phyloP scores from a whole-genome alignment of 305 asterid genomes.

The Lippia alba region DNA sequence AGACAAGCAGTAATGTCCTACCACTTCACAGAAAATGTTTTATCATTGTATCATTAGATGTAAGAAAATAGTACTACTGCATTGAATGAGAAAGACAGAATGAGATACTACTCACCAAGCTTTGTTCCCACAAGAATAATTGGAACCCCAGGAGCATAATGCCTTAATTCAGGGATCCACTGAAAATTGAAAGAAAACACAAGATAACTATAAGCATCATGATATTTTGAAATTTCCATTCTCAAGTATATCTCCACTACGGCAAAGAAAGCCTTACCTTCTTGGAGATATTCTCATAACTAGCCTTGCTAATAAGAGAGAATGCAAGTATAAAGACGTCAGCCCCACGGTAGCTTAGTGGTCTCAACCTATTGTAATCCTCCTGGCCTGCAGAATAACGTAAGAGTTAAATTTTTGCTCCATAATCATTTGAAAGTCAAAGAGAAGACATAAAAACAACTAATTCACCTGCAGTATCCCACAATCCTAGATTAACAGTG shows the following conservation, averaged over 20 bases:
- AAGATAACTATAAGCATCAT: constrained; percentile 12
- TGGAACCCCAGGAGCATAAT: constrained; percentile 63
- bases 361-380: constrained; percentile 54
- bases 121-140: constrained; percentile 61
- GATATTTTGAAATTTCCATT: not conserved
- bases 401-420: constrained; percentile 13
- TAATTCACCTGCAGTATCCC: constrained; percentile 68
- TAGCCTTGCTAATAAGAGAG: constrained; percentile 63
- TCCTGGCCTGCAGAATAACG: constrained; percentile 52
- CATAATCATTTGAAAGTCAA: constrained; percentile 24
- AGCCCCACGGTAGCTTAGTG: constrained; percentile 56
- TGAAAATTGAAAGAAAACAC: constrained; percentile 23
- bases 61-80: constrained; percentile 3
- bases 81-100: constrained; percentile 20
- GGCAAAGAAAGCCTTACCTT: constrained; percentile 38
- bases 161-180: constrained; percentile 61
- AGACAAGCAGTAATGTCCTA: constrained; percentile 8
- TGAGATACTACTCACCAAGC: constrained; percentile 52
- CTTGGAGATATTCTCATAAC: constrained; percentile 61
- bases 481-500: constrained; percentile 62
- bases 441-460: constrained; percentile 11
- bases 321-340: constrained; percentile 57
- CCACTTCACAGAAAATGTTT: constrained; percentile 1
- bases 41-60: not conserved
- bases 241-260: not conserved